Evolutionary conservation across 2,329 filamentous ascomycete species (phyloP).

Genomic region (Colletotrichum liaoningense): DNA sequence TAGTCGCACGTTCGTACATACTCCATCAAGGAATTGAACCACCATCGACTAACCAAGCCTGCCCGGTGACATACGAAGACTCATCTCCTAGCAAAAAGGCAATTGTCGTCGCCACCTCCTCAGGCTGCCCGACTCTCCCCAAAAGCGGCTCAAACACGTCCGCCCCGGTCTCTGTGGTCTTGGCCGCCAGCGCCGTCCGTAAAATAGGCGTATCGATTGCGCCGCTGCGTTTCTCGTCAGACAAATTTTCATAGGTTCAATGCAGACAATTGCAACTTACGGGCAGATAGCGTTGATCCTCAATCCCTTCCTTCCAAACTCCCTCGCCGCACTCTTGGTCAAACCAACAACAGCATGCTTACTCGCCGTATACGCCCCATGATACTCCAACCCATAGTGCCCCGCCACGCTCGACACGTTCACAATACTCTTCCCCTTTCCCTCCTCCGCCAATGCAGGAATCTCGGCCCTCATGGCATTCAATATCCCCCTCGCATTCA

Average conservation of each 20-base stretch:
- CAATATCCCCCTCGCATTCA: constrained; percentile 61
- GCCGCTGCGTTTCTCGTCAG: constrained; percentile 11
- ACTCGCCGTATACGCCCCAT: constrained; percentile 45
- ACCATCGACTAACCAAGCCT: constrained; percentile 42
- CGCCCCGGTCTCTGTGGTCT: constrained; percentile 8
- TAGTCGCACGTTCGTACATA: not conserved
- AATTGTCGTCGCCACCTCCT: constrained; percentile 43
- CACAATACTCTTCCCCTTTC: constrained; percentile 53
- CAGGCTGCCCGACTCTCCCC: constrained; percentile 39
- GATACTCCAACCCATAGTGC: constrained; percentile 44
- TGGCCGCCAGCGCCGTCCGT: not conserved
- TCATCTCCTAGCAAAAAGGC: constrained; percentile 43
- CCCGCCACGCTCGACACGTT: constrained; percentile 57
- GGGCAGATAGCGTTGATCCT: constrained; percentile 43
- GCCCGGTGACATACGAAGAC: constrained; percentile 41
- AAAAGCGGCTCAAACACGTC: constrained; percentile 22
- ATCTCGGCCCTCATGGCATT: constrained; percentile 63
- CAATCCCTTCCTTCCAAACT: constrained; percentile 38
- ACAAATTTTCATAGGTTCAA: not conserved
- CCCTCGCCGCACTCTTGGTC: constrained; percentile 43
- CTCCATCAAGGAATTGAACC: constrained; percentile 29
- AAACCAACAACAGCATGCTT: constrained; percentile 47
- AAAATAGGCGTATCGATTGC: constrained; percentile 34
- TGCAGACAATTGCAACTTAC: constrained; percentile 34
- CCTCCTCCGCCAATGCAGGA: constrained; percentile 48